Base-by-base conservation (phyloP, 2,329 filamentous ascomycete species). In the Pseudogymnoascus verrucosus region DNA sequence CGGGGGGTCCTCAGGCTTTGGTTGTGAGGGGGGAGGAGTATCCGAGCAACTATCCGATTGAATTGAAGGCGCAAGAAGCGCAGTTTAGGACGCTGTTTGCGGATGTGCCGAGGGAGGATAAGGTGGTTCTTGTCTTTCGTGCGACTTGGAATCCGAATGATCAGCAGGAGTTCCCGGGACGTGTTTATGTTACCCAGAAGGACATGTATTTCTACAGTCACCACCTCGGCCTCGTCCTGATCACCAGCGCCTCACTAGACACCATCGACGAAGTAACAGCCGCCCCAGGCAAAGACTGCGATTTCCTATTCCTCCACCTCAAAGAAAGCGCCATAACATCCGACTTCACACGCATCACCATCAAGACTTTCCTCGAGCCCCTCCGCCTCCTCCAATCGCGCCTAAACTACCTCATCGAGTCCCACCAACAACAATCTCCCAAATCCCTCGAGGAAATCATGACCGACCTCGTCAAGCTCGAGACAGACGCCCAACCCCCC, bases 141-240 rank as follows among this genome's bases (percentile, higher is more conserved):
- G 93, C 93, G 14, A 91, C 91, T 0, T 99, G 95, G 73, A 89
- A 86, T 70, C 85, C 87, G 1, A 89, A 87, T 68, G 87, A 89
- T 62, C 83, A 87, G 68, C 88, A 90, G 74, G 87, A 90, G 65
- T 91, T 98, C 65, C 88, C 88, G 7, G 88, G 95, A 0, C 86
- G 95, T 62, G 87, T 96, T 23, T 99, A 96, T 74, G 87, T 96
- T 65, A 98, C 93, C 0, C 82, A 88, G 0, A 87, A 89, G 66
- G 89, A 93, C 67, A 87, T 99, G 74, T 98, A 96, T 75, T 98
- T 99, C 73, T 99, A 97, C 76, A 96, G 93, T 70, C 90, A 98
- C 71, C 90, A 97, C 72, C 87, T 97, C 74, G 95, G 95, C 5
- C 82, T 99, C 5, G 89, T 98, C 0, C 82, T 96, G 37, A 90